Base-by-base conservation (phyloP, 371 early-diverging fungal genomes). In the Circinella umbellata region DNA sequence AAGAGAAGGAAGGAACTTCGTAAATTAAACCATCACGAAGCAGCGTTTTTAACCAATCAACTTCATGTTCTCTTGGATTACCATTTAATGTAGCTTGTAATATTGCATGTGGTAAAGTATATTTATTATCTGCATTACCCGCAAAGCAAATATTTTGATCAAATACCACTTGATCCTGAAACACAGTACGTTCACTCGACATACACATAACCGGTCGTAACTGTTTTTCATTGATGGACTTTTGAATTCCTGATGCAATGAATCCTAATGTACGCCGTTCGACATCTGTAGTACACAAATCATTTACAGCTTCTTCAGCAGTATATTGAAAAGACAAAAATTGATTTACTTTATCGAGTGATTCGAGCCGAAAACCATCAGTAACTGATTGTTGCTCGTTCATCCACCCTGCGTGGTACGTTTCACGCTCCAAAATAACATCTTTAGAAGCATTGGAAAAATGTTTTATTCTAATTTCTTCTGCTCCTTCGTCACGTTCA, bases 1-100 rank as follows among this genome's bases (percentile, higher is more conserved):
- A 98, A 66, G 94, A 93, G 84, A 98, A 99, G 76, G 95, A 95
- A 59, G 97, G 97, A 14, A 97, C 97, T 49, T 95, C 95, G 76
- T 95, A 95, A 46, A 97, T 96, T 68, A 98, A 80, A 64, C 93
- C 89, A 68, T 91, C 88, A 46, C 92, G 87, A 71, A 96, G 85
- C 60, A 98, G 81, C 14, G 18, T 18, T 57, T 38, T 95, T 91
- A 15, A 88, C 82, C 61, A 98, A 94, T 94, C 92, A 63, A 90
- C 90, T 35, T 91, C 89, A 10, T 93, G 93, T 80, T 97, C 42
- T 42, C 42, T 42, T 42, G 42, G 42, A 42, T 11, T 6, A 95
- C 63, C 51, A 42, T 47, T 46, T 20, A 63, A 20, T 9, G 36
- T 67, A 13, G 61, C 48, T 10, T 54, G 57, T 38, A 71, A 49